A percentile compares a stretch with the other conserved stretches of the same genome.
These are phyloP conservation scores for Fusarium pininemorale DNA, from an alignment of 2,329 filamentous ascomycete genomes.

Conservation along the genomic window DNA sequence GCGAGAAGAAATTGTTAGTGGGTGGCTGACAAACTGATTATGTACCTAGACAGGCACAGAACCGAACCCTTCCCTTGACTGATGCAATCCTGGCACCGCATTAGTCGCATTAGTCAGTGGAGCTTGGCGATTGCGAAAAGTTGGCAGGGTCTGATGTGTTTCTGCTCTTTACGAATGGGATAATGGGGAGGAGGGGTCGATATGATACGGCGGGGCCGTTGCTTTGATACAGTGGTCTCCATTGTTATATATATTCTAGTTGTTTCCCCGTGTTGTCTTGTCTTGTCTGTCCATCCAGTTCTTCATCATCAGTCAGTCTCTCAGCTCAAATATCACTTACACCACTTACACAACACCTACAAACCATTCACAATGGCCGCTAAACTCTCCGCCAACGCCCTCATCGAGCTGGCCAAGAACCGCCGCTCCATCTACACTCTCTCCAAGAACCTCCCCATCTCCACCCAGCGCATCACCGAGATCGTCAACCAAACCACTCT, in stretches of 20 bases:
- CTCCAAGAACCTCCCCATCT: constrained; percentile 66
- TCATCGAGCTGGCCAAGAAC: constrained; percentile 72
- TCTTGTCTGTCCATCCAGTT: not conserved
- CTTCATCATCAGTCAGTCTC: constrained; percentile 1
- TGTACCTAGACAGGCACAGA: not conserved
- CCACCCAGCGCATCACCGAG: constrained; percentile 66
- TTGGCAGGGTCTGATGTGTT: constrained; percentile 6
- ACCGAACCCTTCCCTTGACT: not conserved
- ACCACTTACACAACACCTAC: not conserved
- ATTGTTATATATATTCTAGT: constrained; percentile 27
- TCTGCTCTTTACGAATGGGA: not conserved
- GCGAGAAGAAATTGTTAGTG: not conserved
- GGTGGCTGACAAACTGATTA: not conserved
- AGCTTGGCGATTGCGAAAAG: constrained; percentile 15
- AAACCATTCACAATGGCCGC: constrained; percentile 53
- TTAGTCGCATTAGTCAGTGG: constrained; percentile 30
- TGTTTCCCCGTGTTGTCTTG: not conserved
- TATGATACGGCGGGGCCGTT: constrained; percentile 21
- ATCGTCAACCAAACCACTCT: constrained; percentile 72
- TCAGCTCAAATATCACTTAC: constrained; percentile 1
- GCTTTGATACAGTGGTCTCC: not conserved
- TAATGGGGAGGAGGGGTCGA: constrained; percentile 1
- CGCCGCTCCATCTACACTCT: constrained; percentile 77
- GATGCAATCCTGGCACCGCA: constrained; percentile 9
- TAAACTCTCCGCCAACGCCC: constrained; percentile 55